Evolutionary conservation across 441 rosid species (phyloP), one percentile per base, ranked within the genome.

Genomic region (Jatropha multifida): DNA sequence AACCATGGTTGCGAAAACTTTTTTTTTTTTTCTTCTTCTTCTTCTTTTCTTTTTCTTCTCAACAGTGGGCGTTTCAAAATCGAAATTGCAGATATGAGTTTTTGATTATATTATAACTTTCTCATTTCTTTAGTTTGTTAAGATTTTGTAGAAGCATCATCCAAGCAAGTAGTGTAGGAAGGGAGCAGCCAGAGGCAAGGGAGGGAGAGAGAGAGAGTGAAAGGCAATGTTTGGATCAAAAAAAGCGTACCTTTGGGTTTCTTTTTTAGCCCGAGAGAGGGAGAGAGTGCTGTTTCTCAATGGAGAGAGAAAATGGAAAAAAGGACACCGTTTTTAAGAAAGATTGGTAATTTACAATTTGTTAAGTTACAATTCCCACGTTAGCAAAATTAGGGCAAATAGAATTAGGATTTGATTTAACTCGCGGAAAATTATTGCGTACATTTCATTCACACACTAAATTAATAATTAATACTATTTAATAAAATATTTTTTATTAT

Each of bases 181-280:
- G 58, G 20, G 27, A 9, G 61, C 61, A 58, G 56, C 4, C 17
- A 51, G 56, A 51, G 17, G 32, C 32, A 32, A 4, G 56, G 12
- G 1, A 12, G 5, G 14, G 61, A 58, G 61, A 58, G 42, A 40
- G 46, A 71, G 37, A 32, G 48, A 10, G 68, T 5, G 13, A 55
- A 58, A 12, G 32, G 71, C 42, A 66, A 17, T 51, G 75, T 74
- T 73, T 64, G 75, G 78, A 80, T 76, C 72, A 79, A 79, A 71
- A 70, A 7, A 58, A 63, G 32, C 32, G 52, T 26, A 68, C 63
- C 71, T 56, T 65, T 27, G 61, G 65, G 65, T 55, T 17, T 42
- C 23, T 14, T 27, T 14, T 72, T 20, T 58, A 71, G 65, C 54
- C 60, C 4, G 26, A 71, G 52, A 32, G 41, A 56, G 68, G 3